phyloP scores from a whole-genome alignment of 177 flowering plant species.

The Vitis hybrid region DNA sequence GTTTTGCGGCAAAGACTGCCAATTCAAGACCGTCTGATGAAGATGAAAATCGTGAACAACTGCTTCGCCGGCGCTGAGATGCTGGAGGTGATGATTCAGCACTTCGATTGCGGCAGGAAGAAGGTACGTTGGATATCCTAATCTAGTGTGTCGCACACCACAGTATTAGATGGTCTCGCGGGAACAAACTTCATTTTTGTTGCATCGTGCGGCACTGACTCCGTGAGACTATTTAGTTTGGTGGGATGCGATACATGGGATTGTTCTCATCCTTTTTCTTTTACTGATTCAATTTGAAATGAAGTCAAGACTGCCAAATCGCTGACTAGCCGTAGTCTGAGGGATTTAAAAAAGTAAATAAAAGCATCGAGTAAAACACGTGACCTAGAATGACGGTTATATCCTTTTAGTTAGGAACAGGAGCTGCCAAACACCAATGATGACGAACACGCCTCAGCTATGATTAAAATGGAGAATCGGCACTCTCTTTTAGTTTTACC shows the following conservation, averaged over 20 bases:
- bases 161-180: neutral
- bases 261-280: neutral
- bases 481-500: too few species aligned
- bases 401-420: neutral
- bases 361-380: neutral
- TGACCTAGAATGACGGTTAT: neutral
- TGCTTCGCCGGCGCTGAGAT: constrained; percentile 76
- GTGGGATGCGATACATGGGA: neutral
- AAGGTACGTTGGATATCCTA: constrained; percentile 43
- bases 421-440: constrained; percentile 5
- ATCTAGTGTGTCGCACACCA: neutral
- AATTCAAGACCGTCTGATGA: constrained; percentile 78
- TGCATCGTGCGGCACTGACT: neutral
- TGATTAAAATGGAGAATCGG: neutral
- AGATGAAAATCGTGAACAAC: constrained; percentile 82
- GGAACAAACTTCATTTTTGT: neutral
- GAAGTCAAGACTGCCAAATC: neutral
- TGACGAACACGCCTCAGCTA: constrained; percentile 5
- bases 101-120: constrained; percentile 60
- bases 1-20: constrained; percentile 75
- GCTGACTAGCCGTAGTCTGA: neutral
- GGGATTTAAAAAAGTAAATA: neutral
- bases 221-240: neutral
- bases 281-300: neutral
- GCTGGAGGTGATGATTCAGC: constrained; percentile 65